Base-by-base conservation (phyloP, 345 rosid species). In the Jatropha curcas region DNA sequence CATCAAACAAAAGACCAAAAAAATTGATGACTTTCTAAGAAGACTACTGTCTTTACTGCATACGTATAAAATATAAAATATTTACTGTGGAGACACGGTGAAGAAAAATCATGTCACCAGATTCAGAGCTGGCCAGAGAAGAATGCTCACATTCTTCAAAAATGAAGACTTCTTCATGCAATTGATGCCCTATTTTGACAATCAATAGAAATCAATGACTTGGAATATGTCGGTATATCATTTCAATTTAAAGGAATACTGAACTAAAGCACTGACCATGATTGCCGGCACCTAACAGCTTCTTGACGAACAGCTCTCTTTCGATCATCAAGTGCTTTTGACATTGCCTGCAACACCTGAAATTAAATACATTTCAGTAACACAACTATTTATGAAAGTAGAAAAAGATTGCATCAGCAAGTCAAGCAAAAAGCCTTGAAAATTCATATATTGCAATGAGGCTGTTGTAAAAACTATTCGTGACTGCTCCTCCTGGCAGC, bases 231-330 rank as follows among this genome's bases (percentile, higher is more conserved):
- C n/a, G 37, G 7, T 41, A 31, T 43, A 14, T 20, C 24, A 24
- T 35, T 53, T 45, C 13, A 56, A 30, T 12, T 24, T 24, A 65
- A 1, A 24, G 19, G 6, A 57, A 51, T 66, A 60, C 5, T 31
- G 53, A 25, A 28, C 22, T 65, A 41, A 60, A 55, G 27, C 31
- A 74, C 87, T 75, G 68, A 94, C 98, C 98, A 92, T 60, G 94
- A 89, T 75, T 85, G 94, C 65, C 89, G 83, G 80, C 98, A 89
- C 85, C 78, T 84, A 55, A 87, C 84, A 43, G 98, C 96, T 85
- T 94, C 97, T 77, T 65, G 81, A 45, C 98, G 94, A 71, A 94
- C 98, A 33, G 74, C 85, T 60, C 97, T 85, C 86, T 92, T 92
- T 5, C 88, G 89, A 78, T 94, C 98, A 78, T 92, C 96, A 4